Percentiles rank a stretch among this genome's conserved stretches.
Evolutionary conservation across 139 green algal genomes (phyloP).

Genomic region (Chlorella sp.): DNA sequence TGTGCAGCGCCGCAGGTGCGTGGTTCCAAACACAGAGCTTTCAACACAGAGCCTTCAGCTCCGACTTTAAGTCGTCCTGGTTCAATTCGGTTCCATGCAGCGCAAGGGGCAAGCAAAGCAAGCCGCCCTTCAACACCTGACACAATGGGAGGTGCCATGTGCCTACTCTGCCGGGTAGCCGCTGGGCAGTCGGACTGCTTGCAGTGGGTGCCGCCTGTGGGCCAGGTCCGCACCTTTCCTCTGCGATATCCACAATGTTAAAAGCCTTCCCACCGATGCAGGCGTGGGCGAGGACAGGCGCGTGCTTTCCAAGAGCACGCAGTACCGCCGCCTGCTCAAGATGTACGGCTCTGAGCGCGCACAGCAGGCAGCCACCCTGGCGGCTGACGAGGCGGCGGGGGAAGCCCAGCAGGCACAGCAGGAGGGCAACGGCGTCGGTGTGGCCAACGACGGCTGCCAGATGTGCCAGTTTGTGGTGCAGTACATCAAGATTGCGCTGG

Average conservation of each 20-base stretch:
- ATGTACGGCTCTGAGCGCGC: conserved; percentile 4
- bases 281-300: conserved; percentile 1
- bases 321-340: conserved; percentile 42
- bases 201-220: not conserved
- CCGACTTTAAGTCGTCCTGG: too few relatives aligned
- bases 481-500: conserved; percentile 82
- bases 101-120: too few relatives aligned
- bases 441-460: conserved; percentile 63
- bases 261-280: not conserved
- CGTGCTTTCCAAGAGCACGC: conserved; percentile 11
- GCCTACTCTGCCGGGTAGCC: too few relatives aligned
- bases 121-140: too few relatives aligned
- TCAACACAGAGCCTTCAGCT: not conserved
- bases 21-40: not conserved
- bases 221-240: too few relatives aligned
- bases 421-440: not conserved
- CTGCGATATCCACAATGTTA: too few relatives aligned
- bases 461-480: conserved; percentile 86
- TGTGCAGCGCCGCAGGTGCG: conserved; percentile 40
- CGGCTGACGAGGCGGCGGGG: not conserved
- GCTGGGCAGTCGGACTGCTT: not conserved
- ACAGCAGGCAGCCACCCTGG: not conserved
- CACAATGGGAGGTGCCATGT: too few relatives aligned
- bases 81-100: too few relatives aligned
- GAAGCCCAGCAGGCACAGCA: not conserved